Conservation (phyloP, 2,329 filamentous ascomycete genomes). For the Hypomyces perniciosus region DNA sequence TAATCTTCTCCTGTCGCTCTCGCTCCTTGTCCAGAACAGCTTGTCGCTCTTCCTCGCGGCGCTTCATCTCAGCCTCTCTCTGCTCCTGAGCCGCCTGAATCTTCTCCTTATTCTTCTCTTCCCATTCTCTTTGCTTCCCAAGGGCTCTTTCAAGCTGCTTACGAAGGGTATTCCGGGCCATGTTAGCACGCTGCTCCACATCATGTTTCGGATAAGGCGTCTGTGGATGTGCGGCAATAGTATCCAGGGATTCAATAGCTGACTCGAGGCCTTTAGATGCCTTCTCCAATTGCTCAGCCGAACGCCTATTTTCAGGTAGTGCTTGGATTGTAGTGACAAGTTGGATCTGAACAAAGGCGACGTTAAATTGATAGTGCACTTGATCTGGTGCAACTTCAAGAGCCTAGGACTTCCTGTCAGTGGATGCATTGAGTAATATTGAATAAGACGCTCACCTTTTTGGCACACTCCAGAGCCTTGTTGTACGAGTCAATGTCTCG, state of each 20-base stretch:
- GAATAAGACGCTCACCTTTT: conserved; percentile 45
- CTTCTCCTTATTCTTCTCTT: conserved; percentile 86
- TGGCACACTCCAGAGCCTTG: conserved; percentile 53
- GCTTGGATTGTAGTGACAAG: conserved; percentile 75
- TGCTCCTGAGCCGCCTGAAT: conserved; percentile 72
- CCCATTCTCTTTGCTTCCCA: conserved; percentile 81
- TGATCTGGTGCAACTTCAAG: conserved; percentile 75
- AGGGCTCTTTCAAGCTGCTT: conserved; percentile 84
- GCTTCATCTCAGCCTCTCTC: conserved; percentile 72
- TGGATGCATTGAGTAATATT: not conserved
- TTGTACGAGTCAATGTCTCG: conserved; percentile 52
- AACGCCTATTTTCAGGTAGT: conserved; percentile 69
- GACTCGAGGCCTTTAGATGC: conserved; percentile 76
- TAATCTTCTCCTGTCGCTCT: conserved; percentile 72
- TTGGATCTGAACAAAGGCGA: conserved; percentile 95
- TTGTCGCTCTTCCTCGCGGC: conserved; percentile 69
- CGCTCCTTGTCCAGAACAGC: conserved; percentile 62
- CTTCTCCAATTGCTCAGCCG: conserved; percentile 71
- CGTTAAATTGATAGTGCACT: conserved; percentile 92
- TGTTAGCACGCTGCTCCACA: conserved; percentile 91
- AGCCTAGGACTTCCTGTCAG: conserved; percentile 44
- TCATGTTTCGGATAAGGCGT: conserved; percentile 87
- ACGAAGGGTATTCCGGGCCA: conserved; percentile 92
- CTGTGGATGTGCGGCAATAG: conserved; percentile 55
- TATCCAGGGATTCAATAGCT: conserved; percentile 68